Percentiles rank a stretch among this genome's conserved stretches.
Conservation (phyloP, 805 yeast species). For the Babjeviella inositovora region DNA sequence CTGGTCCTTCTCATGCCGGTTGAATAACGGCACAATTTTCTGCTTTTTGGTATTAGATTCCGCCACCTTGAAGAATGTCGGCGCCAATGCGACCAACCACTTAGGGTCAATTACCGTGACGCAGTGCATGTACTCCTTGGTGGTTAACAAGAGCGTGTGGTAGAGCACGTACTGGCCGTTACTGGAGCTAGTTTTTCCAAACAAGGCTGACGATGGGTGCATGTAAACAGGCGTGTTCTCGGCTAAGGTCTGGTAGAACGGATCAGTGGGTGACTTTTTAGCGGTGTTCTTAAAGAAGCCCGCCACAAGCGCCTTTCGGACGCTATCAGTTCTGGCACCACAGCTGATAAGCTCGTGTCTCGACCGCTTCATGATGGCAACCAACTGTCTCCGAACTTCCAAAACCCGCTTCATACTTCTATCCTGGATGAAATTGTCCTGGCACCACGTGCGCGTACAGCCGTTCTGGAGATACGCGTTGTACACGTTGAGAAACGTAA, state of each 20-base stretch:
- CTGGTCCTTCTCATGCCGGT: conserved; percentile 40
- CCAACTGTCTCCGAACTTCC: conserved; percentile 66
- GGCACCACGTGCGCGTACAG: conserved; percentile 58
- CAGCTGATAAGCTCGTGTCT: conserved; percentile 28
- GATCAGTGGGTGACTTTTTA: conserved; percentile 44
- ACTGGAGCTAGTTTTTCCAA: conserved; percentile 24
- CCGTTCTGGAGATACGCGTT: conserved; percentile 54
- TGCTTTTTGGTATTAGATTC: conserved; percentile 45
- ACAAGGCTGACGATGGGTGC: conserved; percentile 77
- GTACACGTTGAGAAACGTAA: conserved; percentile 70
- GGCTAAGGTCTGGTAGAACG: conserved; percentile 33
- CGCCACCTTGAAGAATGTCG: conserved; percentile 54
- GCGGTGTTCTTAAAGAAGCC: conserved; percentile 59
- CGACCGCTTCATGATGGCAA: conserved; percentile 33
- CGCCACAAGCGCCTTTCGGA: conserved; percentile 46
- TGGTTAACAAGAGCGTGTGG: conserved; percentile 68
- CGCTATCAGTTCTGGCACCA: conserved; percentile 34
- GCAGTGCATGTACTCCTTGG: conserved; percentile 85
- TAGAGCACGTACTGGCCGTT: conserved; percentile 67
- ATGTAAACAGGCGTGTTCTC: conserved; percentile 63
- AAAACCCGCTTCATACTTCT: conserved; percentile 62
- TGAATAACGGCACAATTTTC: conserved; percentile 60
- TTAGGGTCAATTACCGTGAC: conserved; percentile 67
- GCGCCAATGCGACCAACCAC: conserved; percentile 62
- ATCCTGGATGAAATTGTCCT: conserved; percentile 66